phyloP scores from a whole-genome alignment of 1,284 basidiomycete species.

The Entoloma clypeatum region DNA sequence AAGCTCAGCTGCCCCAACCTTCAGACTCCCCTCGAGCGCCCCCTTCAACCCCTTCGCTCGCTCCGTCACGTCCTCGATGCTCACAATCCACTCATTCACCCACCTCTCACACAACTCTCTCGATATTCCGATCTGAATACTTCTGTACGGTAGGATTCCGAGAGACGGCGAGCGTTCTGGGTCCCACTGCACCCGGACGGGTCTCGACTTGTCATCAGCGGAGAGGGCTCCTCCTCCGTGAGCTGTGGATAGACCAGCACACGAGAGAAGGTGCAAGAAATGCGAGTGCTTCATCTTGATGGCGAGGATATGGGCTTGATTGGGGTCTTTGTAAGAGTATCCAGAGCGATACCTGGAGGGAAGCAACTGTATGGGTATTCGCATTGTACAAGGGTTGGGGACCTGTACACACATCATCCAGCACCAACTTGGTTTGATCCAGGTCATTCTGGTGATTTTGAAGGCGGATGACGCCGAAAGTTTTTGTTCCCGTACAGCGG shows the following conservation, averaged over 20 bases:
- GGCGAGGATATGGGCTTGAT: constrained; percentile 16
- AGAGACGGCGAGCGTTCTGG: constrained; percentile 16
- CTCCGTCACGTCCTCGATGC: constrained; percentile 18
- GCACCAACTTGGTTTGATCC: constrained; percentile 20
- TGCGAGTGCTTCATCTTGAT: constrained; percentile 17
- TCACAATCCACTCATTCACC: constrained; percentile 16
- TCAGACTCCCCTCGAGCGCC: constrained; percentile 5
- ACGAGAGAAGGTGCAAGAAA: constrained; percentile 11
- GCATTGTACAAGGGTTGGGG: background rate
- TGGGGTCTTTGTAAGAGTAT: constrained; percentile 15
- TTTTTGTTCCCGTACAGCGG: constrained; percentile 16
- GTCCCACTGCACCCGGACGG: constrained; percentile 18
- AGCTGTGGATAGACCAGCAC: constrained; percentile 10
- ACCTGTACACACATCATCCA: constrained; percentile 17
- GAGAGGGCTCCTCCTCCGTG: constrained; percentile 10
- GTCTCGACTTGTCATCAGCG: constrained; percentile 10
- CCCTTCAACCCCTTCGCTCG: constrained; percentile 11
- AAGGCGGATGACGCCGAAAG: constrained; percentile 14
- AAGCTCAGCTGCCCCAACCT: constrained; percentile 12
- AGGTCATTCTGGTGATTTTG: constrained; percentile 17
- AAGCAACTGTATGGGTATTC: background rate
- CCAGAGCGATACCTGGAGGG: constrained; percentile 15
- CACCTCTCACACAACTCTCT: constrained; percentile 10
- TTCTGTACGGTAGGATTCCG: constrained; percentile 11
- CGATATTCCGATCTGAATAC: constrained; percentile 18